phyloP scores from a whole-genome alignment of 139 green algal species.

The Closterium sp. region DNA sequence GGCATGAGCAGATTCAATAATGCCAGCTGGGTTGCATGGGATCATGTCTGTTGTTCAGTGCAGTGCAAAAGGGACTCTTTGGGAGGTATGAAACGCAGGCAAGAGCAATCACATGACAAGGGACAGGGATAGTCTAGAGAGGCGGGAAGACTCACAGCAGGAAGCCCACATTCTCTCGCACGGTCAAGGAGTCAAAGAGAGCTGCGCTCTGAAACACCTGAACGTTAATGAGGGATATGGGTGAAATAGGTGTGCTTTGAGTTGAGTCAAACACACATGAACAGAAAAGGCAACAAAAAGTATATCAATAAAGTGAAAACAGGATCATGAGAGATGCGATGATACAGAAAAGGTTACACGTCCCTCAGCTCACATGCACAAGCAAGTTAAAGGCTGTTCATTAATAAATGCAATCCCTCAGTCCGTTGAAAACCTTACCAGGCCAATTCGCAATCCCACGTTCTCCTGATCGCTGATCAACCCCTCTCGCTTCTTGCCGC shows the following conservation, averaged over 20 bases:
- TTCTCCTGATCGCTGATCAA: constrained; percentile 64
- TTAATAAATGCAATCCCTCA: not conserved
- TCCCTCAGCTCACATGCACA: not conserved
- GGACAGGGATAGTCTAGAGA: not conserved
- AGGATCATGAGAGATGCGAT: no score
- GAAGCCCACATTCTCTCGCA: constrained; percentile 64
- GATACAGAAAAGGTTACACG: no score
- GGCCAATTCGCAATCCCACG: constrained; percentile 61
- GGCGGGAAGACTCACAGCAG: constrained; percentile 41
- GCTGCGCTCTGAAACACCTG: constrained; percentile 96
- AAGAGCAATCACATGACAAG: no score
- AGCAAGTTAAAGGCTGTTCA: not conserved
- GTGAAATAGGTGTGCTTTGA: no score
- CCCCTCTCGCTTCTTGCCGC: constrained; percentile 69
- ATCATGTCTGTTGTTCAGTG: no score
- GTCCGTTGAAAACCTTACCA: constrained; percentile 10
- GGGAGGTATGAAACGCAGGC: no score
- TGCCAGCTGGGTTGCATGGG: no score
- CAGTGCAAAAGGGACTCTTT: no score
- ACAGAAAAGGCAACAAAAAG: no score
- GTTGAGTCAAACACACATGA: no score
- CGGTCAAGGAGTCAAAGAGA: constrained; percentile 97
- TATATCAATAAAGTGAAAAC: no score
- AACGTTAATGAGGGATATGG: not conserved
- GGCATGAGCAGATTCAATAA: no score